Percentiles rank a stretch among this genome's conserved stretches.
These are phyloP conservation scores for Neospora caninum DNA, from an alignment of 169 alveolate species.

Conservation along the genomic window DNA sequence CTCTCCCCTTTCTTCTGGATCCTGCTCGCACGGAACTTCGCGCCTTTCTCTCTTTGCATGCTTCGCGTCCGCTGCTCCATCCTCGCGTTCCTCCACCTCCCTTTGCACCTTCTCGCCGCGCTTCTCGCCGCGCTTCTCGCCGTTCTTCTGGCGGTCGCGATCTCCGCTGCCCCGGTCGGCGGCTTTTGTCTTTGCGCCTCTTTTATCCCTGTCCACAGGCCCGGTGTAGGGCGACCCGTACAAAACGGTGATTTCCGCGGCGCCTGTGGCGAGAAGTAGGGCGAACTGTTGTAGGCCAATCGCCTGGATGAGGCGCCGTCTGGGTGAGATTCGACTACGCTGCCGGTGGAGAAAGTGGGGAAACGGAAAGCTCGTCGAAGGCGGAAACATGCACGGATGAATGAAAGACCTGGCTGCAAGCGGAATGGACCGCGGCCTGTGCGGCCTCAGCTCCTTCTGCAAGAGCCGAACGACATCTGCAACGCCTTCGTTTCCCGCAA, in stretches of 20 bases:
- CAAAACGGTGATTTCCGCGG: conserved; percentile 6
- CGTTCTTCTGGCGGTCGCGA: neutral
- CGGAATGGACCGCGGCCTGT: conserved; percentile 57
- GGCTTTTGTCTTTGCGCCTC: neutral
- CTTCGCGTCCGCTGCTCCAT: neutral
- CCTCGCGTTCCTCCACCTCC: neutral
- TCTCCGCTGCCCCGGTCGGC: neutral
- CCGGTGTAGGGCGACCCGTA: neutral
- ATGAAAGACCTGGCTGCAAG: conserved; percentile 54
- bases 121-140: no score
- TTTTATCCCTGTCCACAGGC: neutral
- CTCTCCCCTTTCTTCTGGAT: neutral
- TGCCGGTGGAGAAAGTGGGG: conserved; percentile 45
- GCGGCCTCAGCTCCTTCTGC: conserved; percentile 35
- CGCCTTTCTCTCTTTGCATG: neutral
- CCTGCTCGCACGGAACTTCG: no score
- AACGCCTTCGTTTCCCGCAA: conserved; percentile 69
- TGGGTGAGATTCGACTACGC: conserved; percentile 59
- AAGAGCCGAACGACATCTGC: conserved; percentile 61
- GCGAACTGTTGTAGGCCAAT: conserved; percentile 48
- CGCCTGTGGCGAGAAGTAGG: conserved; percentile 48
- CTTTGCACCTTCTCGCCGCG: neutral
- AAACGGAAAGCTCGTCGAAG: conserved; percentile 37
- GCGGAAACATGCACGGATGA: conserved; percentile 58
- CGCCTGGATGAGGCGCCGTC: conserved; percentile 53